Evolutionary conservation across 352 stramenopile genomes (phyloP).

Genomic region (Phytopythium montanum): DNA sequence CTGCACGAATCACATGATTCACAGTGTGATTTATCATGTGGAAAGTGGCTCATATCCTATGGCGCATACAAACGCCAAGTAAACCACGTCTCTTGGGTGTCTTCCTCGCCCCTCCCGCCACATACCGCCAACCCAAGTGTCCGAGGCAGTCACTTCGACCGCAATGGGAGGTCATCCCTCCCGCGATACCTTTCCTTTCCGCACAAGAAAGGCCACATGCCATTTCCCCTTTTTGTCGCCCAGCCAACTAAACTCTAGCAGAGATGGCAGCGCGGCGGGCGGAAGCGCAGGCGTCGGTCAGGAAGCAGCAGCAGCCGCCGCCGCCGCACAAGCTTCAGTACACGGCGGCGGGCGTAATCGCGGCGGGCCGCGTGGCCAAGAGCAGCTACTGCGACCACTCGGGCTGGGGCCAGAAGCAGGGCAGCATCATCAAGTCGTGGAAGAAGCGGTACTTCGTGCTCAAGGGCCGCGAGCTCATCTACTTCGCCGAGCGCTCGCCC

Average conservation of each 20-base stretch:
- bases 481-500: constrained; percentile 65
- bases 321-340: constrained; percentile 12
- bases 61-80: too few species aligned
- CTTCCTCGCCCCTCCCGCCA: too few species aligned
- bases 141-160: too few species aligned
- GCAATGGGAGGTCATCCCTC: too few species aligned
- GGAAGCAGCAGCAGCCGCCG: not conserved
- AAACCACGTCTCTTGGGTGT: too few species aligned
- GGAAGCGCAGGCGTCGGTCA: too few species aligned
- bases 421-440: constrained; percentile 79
- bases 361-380: constrained; percentile 34
- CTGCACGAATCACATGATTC: too few species aligned
- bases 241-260: not conserved
- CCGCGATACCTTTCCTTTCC: not conserved
- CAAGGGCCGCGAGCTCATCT: constrained; percentile 70
- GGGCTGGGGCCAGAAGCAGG: constrained; percentile 79
- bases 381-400: constrained; percentile 74
- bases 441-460: constrained; percentile 85
- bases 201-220: not conserved
- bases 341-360: constrained; percentile 42
- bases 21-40: too few species aligned
- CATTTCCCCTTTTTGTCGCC: not conserved
- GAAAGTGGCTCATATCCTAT: too few species aligned
- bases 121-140: too few species aligned
- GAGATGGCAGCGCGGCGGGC: not conserved